These are phyloP conservation scores for Lactarius akahatsu DNA, from an alignment of 768 basidiomycete species.

Conservation along the genomic window DNA sequence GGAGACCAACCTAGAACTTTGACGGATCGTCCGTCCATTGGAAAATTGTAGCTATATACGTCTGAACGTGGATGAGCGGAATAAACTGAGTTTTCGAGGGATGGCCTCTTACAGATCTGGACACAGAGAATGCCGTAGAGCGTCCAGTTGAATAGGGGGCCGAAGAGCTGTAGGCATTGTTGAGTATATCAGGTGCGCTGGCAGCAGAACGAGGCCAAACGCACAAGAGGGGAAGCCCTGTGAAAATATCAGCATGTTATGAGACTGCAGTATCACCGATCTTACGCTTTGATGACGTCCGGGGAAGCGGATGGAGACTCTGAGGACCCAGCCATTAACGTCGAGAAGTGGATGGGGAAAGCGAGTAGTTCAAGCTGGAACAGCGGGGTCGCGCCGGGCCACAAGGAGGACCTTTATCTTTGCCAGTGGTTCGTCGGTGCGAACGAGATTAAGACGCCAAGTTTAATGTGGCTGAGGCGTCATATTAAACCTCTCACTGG, in stretches of 20 bases:
- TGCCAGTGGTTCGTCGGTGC: not conserved
- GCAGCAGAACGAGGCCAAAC: not conserved
- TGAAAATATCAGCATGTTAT: not conserved
- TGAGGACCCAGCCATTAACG: not conserved
- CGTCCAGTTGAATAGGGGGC: not conserved
- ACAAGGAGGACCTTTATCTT: not conserved
- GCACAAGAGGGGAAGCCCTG: not conserved
- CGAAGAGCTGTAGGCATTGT: not conserved
- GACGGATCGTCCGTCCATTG: not conserved
- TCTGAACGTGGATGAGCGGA: not conserved
- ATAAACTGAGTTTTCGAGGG: not conserved
- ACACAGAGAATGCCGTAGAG: conserved; percentile 8
- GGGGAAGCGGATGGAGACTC: not conserved
- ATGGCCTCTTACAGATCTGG: not conserved
- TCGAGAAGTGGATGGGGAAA: not conserved
- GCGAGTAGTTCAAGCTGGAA: too few relatives aligned
- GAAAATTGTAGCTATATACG: not conserved
- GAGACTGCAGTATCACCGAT: not conserved
- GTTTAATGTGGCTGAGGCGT: not conserved
- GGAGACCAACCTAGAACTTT: not conserved
- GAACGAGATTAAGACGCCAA: not conserved
- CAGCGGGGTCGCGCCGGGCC: not conserved
- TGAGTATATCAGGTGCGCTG: not conserved
- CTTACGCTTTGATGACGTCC: not conserved
- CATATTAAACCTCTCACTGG: not conserved